These are phyloP conservation scores for Syncephalis fuscata DNA, from an alignment of 371 early-diverging fungal genomes.

Conservation along the genomic window DNA sequence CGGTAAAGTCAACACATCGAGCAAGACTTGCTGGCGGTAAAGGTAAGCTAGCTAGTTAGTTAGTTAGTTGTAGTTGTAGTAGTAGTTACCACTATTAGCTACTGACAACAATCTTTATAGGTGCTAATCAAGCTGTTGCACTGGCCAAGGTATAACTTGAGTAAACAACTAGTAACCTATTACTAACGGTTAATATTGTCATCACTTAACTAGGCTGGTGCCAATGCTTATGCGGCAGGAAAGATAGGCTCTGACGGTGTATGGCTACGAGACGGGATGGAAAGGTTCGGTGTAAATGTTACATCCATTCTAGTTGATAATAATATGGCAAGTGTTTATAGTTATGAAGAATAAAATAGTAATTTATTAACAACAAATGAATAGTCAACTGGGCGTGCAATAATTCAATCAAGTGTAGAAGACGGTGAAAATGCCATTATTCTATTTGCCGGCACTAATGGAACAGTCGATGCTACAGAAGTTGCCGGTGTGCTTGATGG, in stretches of 20 bases:
- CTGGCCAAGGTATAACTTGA: constrained; percentile 30
- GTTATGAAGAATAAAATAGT: neutral
- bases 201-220: constrained; percentile 30
- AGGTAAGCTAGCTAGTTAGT: constrained; percentile 20
- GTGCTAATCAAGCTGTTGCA: constrained; percentile 76
- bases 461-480: constrained; percentile 25
- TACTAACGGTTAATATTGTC: neutral
- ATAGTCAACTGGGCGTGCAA: constrained; percentile 64
- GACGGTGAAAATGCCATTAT: constrained; percentile 77
- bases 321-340: constrained; percentile 10
- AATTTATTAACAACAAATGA: neutral
- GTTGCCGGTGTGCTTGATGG: neutral
- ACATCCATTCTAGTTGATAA: constrained; percentile 16
- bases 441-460: constrained; percentile 68
- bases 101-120: too few species aligned
- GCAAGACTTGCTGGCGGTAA: constrained; percentile 73
- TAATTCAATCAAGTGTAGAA: constrained; percentile 60
- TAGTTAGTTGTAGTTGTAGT: neutral
- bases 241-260: constrained; percentile 70
- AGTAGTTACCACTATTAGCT: too few species aligned
- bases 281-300: constrained; percentile 28
- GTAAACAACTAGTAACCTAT: neutral
- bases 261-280: constrained; percentile 51
- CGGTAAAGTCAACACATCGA: constrained; percentile 42
- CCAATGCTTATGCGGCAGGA: constrained; percentile 55